Evolutionary conservation across 2,329 filamentous ascomycete genomes (phyloP).

Genomic region (Fusarium proliferatum): DNA sequence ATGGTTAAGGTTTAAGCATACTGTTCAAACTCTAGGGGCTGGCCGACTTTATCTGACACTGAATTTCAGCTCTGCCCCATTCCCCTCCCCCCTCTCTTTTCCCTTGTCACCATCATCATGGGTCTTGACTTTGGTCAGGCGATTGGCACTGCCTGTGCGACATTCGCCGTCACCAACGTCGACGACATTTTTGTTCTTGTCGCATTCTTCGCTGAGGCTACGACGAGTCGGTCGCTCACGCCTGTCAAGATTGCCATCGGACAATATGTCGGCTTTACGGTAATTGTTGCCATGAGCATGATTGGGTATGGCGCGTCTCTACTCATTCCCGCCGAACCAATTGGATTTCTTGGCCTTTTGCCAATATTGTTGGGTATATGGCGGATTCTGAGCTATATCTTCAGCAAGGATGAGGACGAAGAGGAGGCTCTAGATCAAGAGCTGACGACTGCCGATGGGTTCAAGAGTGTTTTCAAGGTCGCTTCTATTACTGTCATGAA

Average conservation of each 20-base stretch:
- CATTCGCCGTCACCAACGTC: slow-evolving; percentile 1
- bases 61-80: neutral
- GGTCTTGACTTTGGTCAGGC: slow-evolving; percentile 2
- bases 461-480: slow-evolving; percentile 5
- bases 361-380: neutral
- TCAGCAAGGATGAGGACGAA: neutral
- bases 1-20: neutral
- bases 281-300: slow-evolving; percentile 4
- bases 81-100: neutral
- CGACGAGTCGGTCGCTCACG: neutral
- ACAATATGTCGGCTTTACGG: slow-evolving; percentile 5
- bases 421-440: neutral
- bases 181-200: slow-evolving; percentile 8
- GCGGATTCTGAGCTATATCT: neutral
- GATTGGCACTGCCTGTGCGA: neutral
- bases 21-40: neutral
- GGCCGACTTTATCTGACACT: neutral
- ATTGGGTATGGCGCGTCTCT: neutral
- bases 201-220: neutral
- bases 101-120: neutral
- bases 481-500: slow-evolving; percentile 4
- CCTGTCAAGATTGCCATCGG: neutral
- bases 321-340: neutral
- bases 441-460: neutral
- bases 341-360: neutral